Evolutionary conservation across 2,329 filamentous ascomycete species (phyloP), one percentile per base, ranked within the genome.

Genomic region (Plectosphaerella plurivora): DNA sequence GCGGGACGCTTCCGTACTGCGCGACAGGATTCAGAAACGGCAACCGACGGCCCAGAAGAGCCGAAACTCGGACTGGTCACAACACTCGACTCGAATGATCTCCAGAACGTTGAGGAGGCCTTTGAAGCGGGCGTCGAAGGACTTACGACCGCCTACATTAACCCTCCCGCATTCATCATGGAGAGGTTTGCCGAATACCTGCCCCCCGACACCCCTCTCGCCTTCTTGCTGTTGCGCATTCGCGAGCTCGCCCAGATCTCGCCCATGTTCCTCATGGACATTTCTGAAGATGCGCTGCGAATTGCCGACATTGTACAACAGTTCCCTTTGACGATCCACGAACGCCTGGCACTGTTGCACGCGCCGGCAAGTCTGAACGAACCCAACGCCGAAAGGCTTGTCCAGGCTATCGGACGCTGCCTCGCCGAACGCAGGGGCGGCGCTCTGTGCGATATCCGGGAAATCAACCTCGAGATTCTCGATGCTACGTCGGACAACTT

Each of bases 1-100:
- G 94, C 94, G 12, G 94, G 94, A 25, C 86, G 94, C 45, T 99
- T 86, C 69, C 85, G 86, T 52, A 86, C 87, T 25, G 89, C 89
- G 3, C 74, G 78, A 25, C 78, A 88, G 63, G 76, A 78, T 47
- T n/a, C 46, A 10, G 53, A 65, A 54, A 52, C 55, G 5, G 50
- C 50, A 3, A 35, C 44, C 10, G 47, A 51, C 16, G 51, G 24
- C 36, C 45, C 53, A 1, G 61, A 59, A 20, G 59, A 61, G 46
- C 67, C 72, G n/a, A 75, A 79, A 55, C 67, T 87, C 5, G 93
- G 94, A 1, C 74, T 84, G 16, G 91, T 97, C 25, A 96, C 92
- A 1, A 87, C 89, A 0, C 75, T 97, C 48, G 87, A 93, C 47
- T 66, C 76, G 3, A 73, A 78, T 10, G 92, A 97, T 68, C 78